Evolutionary conservation across 208 protist genomes (phyloP).

Genomic region (Naegleria fowleri): DNA sequence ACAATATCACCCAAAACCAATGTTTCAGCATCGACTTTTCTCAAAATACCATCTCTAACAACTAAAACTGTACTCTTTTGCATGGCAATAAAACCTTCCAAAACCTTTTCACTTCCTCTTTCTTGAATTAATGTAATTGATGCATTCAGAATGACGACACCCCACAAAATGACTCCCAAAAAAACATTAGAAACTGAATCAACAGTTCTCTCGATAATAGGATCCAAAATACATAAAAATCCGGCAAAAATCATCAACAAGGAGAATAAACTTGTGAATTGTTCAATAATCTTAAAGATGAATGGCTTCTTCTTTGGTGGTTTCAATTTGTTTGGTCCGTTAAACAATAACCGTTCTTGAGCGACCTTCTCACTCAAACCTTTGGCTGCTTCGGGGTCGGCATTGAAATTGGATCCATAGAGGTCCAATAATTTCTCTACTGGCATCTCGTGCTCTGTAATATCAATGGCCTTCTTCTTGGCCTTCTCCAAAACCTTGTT

Average conservation of each 20-base stretch:
- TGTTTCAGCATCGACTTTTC: constrained; percentile 31
- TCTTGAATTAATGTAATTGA: constrained; percentile 63
- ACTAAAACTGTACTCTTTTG: background rate
- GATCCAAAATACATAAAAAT: constrained; percentile 53
- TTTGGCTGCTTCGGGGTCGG: background rate
- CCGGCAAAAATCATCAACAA: constrained; percentile 46
- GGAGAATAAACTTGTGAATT: constrained; percentile 54
- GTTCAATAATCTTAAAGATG: constrained; percentile 53
- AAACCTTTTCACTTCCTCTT: constrained; percentile 43
- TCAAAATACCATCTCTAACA: constrained; percentile 29
- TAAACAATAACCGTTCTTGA: constrained; percentile 28
- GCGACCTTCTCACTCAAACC: constrained; percentile 39
- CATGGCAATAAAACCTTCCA: constrained; percentile 48
- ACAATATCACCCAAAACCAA: constrained; percentile 69
- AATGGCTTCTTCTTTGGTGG: constrained; percentile 53
- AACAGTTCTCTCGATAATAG: constrained; percentile 24
- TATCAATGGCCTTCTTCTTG: constrained; percentile 8
- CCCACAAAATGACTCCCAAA: constrained; percentile 50
- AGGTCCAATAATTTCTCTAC: background rate
- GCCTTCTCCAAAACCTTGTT: background rate
- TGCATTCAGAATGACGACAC: constrained; percentile 61
- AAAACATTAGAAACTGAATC: constrained; percentile 16
- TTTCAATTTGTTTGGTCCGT: constrained; percentile 57
- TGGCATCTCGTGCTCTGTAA: background rate
- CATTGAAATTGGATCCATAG: background rate